Evolutionary conservation across 2,329 filamentous ascomycete species (phyloP).

Genomic region (Xylariaceae sp.): DNA sequence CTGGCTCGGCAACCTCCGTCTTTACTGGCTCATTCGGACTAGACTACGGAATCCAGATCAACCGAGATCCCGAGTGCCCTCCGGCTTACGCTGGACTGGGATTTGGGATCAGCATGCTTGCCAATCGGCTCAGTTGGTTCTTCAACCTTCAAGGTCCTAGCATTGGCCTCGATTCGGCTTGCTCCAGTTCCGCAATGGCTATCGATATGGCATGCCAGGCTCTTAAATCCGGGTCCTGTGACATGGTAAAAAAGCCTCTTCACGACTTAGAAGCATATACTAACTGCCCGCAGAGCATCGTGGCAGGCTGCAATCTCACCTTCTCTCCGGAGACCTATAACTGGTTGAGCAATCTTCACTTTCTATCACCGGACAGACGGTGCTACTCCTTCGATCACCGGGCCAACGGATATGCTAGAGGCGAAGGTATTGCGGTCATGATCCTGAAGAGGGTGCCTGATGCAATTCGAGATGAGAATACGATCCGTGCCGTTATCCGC

Average conservation of each 20-base stretch:
- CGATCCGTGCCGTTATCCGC: constrained; percentile 19
- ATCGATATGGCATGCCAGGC: constrained; percentile 21
- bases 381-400: not conserved
- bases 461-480: constrained; percentile 10
- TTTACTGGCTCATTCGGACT: constrained; percentile 25
- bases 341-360: not conserved
- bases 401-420: constrained; percentile 21
- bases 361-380: not conserved
- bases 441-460: constrained; percentile 16
- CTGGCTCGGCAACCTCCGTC: constrained; percentile 23
- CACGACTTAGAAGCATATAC: too few species aligned
- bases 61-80: constrained; percentile 16
- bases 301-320: constrained; percentile 25
- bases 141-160: constrained; percentile 30
- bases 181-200: constrained; percentile 29
- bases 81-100: constrained; percentile 14
- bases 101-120: constrained; percentile 10
- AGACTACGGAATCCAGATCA: constrained; percentile 20
- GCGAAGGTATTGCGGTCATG: constrained; percentile 14
- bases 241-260: too few species aligned
- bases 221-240: constrained; percentile 5
- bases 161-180: constrained; percentile 34
- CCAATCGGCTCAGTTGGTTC: constrained; percentile 26
- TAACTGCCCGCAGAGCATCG: constrained; percentile 28
- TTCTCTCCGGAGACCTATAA: constrained; percentile 18